Percentiles rank a stretch among this genome's conserved stretches.
phyloP scores from a whole-genome alignment of 306 rosid genomes.

The Elaeagnus macrophylla region DNA sequence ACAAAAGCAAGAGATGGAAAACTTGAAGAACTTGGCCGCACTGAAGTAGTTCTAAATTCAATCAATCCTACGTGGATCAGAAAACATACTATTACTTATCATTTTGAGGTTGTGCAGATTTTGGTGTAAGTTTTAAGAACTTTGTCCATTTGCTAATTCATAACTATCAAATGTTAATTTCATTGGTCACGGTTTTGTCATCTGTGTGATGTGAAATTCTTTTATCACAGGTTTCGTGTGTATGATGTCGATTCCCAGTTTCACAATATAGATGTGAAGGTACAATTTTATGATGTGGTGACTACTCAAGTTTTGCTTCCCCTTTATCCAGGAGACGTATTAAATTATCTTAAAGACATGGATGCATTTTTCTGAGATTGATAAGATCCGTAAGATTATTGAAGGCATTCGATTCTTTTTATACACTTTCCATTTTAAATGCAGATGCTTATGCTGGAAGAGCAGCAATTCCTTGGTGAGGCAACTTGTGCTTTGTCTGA shows the following conservation, averaged over 20 bases:
- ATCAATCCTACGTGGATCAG: slow-evolving; percentile 78
- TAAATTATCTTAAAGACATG: no score
- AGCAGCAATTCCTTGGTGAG: slow-evolving; percentile 94
- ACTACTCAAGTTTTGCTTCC: slow-evolving; percentile 5
- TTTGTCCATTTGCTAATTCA: slow-evolving; percentile 18
- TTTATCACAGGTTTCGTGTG: slow-evolving; percentile 65
- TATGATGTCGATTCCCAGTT: slow-evolving; percentile 86
- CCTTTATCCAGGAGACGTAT: not conserved
- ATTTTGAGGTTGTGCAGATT: slow-evolving; percentile 81
- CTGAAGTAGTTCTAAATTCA: slow-evolving; percentile 83
- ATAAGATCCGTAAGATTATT: no score
- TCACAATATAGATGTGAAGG: slow-evolving; percentile 76
- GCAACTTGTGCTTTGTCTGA: slow-evolving; percentile 78
- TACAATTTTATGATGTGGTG: slow-evolving; percentile 22
- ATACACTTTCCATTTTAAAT: slow-evolving; percentile 19
- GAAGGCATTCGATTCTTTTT: slow-evolving; percentile 4
- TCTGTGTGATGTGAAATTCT: slow-evolving; percentile 17
- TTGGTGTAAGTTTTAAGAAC: slow-evolving; percentile 72
- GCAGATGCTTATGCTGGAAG: slow-evolving; percentile 95
- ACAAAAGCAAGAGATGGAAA: slow-evolving; percentile 71
- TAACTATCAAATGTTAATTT: slow-evolving; percentile 15
- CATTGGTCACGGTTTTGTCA: slow-evolving; percentile 28
- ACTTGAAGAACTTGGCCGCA: slow-evolving; percentile 76
- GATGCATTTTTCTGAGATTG: no score
- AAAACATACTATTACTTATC: slow-evolving; percentile 59